phyloP scores from a whole-genome alignment of 495 filamentous ascomycete species.

The Aspergillus asperescens region DNA sequence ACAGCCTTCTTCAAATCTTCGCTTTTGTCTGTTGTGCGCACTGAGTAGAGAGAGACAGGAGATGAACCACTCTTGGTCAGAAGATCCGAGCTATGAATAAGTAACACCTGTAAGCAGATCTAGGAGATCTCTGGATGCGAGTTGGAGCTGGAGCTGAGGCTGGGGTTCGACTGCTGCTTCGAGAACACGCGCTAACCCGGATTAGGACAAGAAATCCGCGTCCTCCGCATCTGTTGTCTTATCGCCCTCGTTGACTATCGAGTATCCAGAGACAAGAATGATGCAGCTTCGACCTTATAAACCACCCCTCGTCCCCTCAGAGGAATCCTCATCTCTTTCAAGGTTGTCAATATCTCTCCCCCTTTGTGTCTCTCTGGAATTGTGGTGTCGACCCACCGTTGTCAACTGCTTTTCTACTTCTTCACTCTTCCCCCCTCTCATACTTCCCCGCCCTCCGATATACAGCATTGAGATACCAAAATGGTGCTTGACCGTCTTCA shows the following conservation, averaged over 20 bases:
- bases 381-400: neutral
- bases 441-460: neutral
- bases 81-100: neutral
- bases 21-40: no score
- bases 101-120: neutral
- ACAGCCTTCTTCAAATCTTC: no score
- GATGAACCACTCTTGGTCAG: neutral
- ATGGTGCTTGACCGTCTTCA: constrained; percentile 68
- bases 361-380: neutral
- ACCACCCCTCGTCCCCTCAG: neutral
- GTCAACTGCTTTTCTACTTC: neutral
- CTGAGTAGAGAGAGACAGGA: no score
- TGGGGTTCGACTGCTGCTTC: constrained; percentile 9
- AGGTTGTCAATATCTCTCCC: neutral
- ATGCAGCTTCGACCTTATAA: neutral
- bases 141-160: neutral
- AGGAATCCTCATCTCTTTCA: neutral
- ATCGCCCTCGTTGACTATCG: constrained; percentile 1
- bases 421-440: neutral
- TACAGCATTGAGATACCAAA: constrained; percentile 6
- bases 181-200: neutral
- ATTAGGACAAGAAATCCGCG: constrained; percentile 12
- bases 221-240: constrained; percentile 8
- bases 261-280: neutral
- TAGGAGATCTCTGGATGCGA: neutral